Base-by-base conservation (phyloP, 768 basidiomycete genomes). In the Boletus speciosus region DNA sequence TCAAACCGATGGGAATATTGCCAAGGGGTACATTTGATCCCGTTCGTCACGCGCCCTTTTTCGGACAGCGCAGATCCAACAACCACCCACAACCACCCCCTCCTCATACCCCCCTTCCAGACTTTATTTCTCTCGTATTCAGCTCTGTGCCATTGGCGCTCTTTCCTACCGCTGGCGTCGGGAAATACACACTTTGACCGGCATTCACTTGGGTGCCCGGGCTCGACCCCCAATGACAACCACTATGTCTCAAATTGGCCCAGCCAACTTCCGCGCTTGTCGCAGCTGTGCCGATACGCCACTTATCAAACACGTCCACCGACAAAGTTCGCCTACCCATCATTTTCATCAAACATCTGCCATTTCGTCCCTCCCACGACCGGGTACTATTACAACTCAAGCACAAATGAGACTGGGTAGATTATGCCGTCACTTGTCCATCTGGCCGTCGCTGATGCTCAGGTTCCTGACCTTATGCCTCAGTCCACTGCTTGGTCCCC, bases 401-500 rank as follows among this genome's bases (percentile, higher is more conserved):
- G 29, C 54, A 49, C 44, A 39, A 35, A 43, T 14, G 27, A 46
- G 12, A 29, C 49, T 50, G 48, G 12, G 25, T 58, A 50, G 47
- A 46, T 45, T 19, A 45, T 66, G 59, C 65, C 67, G 62, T 65
- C 56, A 70, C 49, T 35, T 29, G 41, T 43, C 25, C 21, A 35
- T 5, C 45, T 56, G 49, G 23, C 57, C 64, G n/a, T 71, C 78
- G 52, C 75, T 75, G 37, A 73, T 70, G 54, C 81, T 81, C 61
- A 74, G 55, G 52, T 80, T 68, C 68, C 81, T 76, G 52, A 72
- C 76, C 66, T 80, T 78, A 38, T 65, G 67, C 67, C 77, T 79
- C 64, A 78, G 62, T 42, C 74, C 76, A 47, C 70, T 69, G 51
- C 61, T 67, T 31, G 69, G 66, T 27, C 61, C 59, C n/a, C 49